Evolutionary conservation across 2,329 filamentous ascomycete genomes (phyloP).

Genomic region (Rutstroemia sp.): DNA sequence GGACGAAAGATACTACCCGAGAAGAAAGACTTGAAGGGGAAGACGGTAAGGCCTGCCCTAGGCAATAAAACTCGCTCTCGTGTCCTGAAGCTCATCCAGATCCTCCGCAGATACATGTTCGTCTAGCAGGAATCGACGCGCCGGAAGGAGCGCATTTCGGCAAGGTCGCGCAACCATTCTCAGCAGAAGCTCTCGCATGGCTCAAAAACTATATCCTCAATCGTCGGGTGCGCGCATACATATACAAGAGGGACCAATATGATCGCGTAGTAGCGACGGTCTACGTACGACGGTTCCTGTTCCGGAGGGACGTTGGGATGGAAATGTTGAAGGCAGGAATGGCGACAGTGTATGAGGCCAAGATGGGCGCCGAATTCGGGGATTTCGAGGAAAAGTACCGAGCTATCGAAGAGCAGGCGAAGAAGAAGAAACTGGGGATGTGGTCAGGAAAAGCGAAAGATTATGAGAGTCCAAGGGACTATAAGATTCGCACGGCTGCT

Average conservation of each 20-base stretch:
- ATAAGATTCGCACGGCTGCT: conserved; percentile 55
- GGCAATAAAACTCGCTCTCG: too few relatives aligned
- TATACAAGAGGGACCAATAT: conserved; percentile 86
- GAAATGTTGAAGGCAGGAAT: conserved; percentile 82
- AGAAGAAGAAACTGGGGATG: conserved; percentile 58
- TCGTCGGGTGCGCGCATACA: conserved; percentile 69
- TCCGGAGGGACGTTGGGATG: conserved; percentile 73
- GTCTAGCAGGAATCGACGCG: conserved; percentile 87
- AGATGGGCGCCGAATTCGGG: conserved; percentile 83
- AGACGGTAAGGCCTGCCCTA: conserved; percentile 53
- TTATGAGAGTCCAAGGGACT: conserved; percentile 81
- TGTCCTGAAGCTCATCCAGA: background rate
- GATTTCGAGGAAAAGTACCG: conserved; percentile 55
- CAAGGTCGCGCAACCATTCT: conserved; percentile 74
- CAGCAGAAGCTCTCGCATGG: conserved; percentile 74
- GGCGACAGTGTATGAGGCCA: conserved; percentile 91
- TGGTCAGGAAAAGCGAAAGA: conserved; percentile 60
- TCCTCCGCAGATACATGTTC: conserved; percentile 64
- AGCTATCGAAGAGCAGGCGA: conserved; percentile 59
- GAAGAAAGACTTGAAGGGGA: conserved; percentile 61
- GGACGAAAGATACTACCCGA: conserved; percentile 58
- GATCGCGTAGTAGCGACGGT: conserved; percentile 84
- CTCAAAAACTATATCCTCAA: conserved; percentile 65
- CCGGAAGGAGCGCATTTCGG: conserved; percentile 93
- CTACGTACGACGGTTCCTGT: conserved; percentile 56